phyloP scores from a whole-genome alignment of 169 alveolate genomes.

The Eimeria zaria region DNA sequence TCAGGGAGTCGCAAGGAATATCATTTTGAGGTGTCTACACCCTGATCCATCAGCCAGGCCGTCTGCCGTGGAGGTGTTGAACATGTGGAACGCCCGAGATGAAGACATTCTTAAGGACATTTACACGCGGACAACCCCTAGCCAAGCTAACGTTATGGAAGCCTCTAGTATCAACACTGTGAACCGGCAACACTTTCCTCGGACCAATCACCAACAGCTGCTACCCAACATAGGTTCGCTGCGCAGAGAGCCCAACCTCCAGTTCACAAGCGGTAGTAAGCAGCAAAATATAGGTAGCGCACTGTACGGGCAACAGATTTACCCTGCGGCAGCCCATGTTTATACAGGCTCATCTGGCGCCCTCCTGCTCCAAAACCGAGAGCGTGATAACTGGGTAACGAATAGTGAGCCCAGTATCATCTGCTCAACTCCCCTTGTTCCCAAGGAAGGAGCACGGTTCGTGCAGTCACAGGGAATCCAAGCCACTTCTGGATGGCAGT shows the following conservation, averaged over 20 bases:
- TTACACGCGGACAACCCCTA: background rate
- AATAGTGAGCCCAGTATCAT: background rate
- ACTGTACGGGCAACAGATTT: background rate
- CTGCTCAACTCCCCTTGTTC: background rate
- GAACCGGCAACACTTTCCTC: background rate
- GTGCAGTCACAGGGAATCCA: slow-evolving; percentile 21
- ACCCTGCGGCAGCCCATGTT: background rate
- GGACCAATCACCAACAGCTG: background rate
- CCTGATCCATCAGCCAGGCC: slow-evolving; percentile 91
- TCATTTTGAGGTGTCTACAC: slow-evolving; percentile 89
- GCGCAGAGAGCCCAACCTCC: background rate
- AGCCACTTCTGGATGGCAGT: slow-evolving; percentile 15
- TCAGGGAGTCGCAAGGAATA: slow-evolving; percentile 89
- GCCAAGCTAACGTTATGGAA: background rate
- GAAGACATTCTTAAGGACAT: slow-evolving; percentile 86
- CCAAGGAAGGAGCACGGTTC: slow-evolving; percentile 7
- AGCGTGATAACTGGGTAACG: background rate
- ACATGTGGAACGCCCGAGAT: slow-evolving; percentile 89
- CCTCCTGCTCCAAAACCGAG: slow-evolving; percentile 11
- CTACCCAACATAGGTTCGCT: background rate
- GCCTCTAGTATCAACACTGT: background rate
- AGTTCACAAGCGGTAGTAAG: background rate
- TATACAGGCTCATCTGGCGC: slow-evolving; percentile 7
- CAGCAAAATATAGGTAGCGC: background rate
- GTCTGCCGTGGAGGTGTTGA: slow-evolving; percentile 90